Evolutionary conservation across 75 land plant genomes (phyloP), one percentile per base, ranked within the genome.

Genomic region (Cryptomeria japonica): DNA sequence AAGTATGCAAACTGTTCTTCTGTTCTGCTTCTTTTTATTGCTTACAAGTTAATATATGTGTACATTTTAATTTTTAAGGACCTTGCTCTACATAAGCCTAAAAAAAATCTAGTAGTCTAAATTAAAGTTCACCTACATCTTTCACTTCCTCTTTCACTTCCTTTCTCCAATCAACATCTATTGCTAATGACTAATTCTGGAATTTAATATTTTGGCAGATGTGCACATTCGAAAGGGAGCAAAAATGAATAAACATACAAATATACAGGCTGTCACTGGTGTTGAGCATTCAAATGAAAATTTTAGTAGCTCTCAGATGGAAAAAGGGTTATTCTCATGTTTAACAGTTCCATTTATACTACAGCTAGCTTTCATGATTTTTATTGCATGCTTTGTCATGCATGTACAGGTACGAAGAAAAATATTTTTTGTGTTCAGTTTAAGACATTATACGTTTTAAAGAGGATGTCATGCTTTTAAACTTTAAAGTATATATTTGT

Each of bases 371-470:
- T 94, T 96, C 88, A 94, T 97, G 97, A 85, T 91, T 51, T 88
- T 90, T 28, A 93, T 94, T 44, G 95, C 97, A 77, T 93, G 91
- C 83, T 93, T 96, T 85, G 91, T 94, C 28, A 98, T 98, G 99
- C 99, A 97, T 91, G 96, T 97, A 2, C 99, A 98, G 99, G 99
- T 98, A 80, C 42, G 53, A 46, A 53, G 68, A 6, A 32, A 55
- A 85, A 55, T 85, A 58, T 25, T 28, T 37, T 85, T 36, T 44
- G 6, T 13, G 47, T 86, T 88, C 64, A 56, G n/a, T 55, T 87
- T 87, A 70, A 88, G 58, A 82, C 11, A 36, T 82, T 82, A 64
- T 44, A 39, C 44, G 12, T 44, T 82, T 85, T 15, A 55, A 55
- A 9, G 41, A 85, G 11, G 86, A 8, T 1, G 34, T 53, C 41